Evolutionary conservation across 2,329 filamentous ascomycete genomes (phyloP).

Genomic region (Coniochaeta ligniaria): DNA sequence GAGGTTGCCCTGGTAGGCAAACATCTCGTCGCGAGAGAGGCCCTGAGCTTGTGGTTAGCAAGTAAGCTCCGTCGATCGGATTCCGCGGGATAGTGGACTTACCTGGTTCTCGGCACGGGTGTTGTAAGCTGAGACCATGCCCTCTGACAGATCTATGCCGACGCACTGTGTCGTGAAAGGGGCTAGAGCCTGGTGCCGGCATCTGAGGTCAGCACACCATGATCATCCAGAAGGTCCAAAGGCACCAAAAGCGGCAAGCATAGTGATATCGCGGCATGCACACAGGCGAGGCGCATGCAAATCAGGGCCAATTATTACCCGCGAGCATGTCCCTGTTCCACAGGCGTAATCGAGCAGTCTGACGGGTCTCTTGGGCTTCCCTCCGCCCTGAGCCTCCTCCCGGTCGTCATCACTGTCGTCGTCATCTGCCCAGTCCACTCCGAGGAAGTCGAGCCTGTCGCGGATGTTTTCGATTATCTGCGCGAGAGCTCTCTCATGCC

Average conservation of each 20-base stretch:
- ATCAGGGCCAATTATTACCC: slow-evolving; percentile 33
- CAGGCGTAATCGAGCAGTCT: slow-evolving; percentile 70
- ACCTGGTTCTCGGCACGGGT: slow-evolving; percentile 47
- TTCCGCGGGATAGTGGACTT: not conserved
- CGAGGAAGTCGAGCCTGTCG: slow-evolving; percentile 51
- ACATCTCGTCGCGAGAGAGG: slow-evolving; percentile 43
- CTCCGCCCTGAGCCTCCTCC: slow-evolving; percentile 15
- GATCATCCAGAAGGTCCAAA: not conserved
- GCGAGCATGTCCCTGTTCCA: slow-evolving; percentile 60
- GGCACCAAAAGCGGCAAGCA: not conserved
- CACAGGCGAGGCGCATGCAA: not conserved
- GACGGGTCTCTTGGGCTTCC: slow-evolving; percentile 24
- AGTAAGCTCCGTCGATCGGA: not conserved
- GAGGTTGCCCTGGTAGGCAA: slow-evolving; percentile 52
- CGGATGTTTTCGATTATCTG: slow-evolving; percentile 49
- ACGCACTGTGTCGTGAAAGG: slow-evolving; percentile 56
- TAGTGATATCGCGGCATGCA: not conserved
- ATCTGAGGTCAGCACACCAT: not conserved
- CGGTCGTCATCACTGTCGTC: slow-evolving; percentile 25
- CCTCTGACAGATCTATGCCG: slow-evolving; percentile 64
- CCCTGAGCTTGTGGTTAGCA: slow-evolving; percentile 26
- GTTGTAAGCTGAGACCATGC: slow-evolving; percentile 66
- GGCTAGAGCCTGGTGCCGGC: slow-evolving; percentile 41
- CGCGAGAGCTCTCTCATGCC: slow-evolving; percentile 44
- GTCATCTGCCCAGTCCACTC: slow-evolving; percentile 44